These are phyloP conservation scores for Didymella pinodella DNA, from an alignment of 2,329 filamentous ascomycete species.

Conservation along the genomic window DNA sequence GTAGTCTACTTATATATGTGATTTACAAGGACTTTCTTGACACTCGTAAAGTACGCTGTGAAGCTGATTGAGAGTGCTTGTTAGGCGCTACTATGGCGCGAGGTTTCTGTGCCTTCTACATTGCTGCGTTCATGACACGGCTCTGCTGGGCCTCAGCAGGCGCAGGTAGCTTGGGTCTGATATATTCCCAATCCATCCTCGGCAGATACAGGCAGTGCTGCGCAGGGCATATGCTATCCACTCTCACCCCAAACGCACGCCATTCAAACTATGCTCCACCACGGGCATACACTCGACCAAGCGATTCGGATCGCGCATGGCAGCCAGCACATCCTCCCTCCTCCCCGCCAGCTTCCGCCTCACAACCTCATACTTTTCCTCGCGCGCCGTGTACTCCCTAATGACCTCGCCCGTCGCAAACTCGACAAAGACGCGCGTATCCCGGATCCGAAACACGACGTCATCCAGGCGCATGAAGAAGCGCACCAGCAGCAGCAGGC, in stretches of 20 bases:
- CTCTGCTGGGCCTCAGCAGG: too few species aligned
- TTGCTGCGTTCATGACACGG: too few species aligned
- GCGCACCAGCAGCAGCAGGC: slow-evolving; percentile 82
- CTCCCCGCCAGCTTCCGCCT: slow-evolving; percentile 65
- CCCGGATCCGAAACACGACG: slow-evolving; percentile 84
- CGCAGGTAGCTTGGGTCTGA: too few species aligned
- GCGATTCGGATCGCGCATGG: slow-evolving; percentile 80
- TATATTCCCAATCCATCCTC: too few species aligned
- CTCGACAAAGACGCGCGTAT: slow-evolving; percentile 92
- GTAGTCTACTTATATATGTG: too few species aligned
- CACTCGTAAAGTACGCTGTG: neutral
- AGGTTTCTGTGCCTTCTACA: neutral
- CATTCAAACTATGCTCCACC: slow-evolving; percentile 73
- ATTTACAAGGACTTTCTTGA: too few species aligned
- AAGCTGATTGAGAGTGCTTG: neutral
- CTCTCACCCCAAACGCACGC: slow-evolving; percentile 49
- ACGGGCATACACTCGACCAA: slow-evolving; percentile 66
- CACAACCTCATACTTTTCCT: slow-evolving; percentile 80
- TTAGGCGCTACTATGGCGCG: neutral
- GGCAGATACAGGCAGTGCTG: too few species aligned
- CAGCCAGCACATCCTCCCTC: slow-evolving; percentile 75
- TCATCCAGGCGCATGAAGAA: slow-evolving; percentile 95
- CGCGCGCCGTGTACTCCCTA: slow-evolving; percentile 88
- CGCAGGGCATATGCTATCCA: too few species aligned
- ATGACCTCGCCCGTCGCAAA: slow-evolving; percentile 81